phyloP scores from a whole-genome alignment of 768 basidiomycete species.

The Arthromyces matolae region DNA sequence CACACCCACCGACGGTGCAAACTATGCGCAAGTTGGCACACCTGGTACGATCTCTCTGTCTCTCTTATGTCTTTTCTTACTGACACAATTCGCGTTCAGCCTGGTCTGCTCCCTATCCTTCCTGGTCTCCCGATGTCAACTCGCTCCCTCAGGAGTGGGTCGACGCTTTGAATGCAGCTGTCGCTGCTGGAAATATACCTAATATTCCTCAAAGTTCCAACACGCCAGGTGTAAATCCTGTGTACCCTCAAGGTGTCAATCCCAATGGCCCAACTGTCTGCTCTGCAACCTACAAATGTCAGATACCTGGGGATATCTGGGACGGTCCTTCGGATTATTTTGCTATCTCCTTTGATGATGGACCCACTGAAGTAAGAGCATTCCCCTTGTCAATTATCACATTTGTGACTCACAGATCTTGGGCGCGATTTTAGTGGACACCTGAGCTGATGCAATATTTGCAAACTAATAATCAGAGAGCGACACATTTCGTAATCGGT shows the following conservation, averaged over 20 bases:
- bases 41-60: slow-evolving; percentile 36
- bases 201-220: slow-evolving; percentile 50
- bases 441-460: slow-evolving; percentile 62
- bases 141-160: slow-evolving; percentile 67
- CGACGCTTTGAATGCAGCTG: slow-evolving; percentile 64
- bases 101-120: slow-evolving; percentile 64
- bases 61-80: background rate
- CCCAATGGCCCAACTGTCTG: slow-evolving; percentile 56
- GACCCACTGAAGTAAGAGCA: slow-evolving; percentile 49
- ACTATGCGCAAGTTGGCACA: slow-evolving; percentile 57
- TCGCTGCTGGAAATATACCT: slow-evolving; percentile 70
- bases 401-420: slow-evolving; percentile 7
- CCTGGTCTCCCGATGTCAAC: slow-evolving; percentile 40
- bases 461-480: slow-evolving; percentile 54
- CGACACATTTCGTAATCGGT: slow-evolving; percentile 91
- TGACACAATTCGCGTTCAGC: slow-evolving; percentile 28
- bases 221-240: slow-evolving; percentile 33
- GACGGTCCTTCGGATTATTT: slow-evolving; percentile 71
- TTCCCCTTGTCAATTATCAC: background rate
- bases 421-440: slow-evolving; percentile 30
- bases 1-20: slow-evolving; percentile 40
- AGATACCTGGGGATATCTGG: slow-evolving; percentile 59
- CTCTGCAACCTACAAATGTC: slow-evolving; percentile 73
- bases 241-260: slow-evolving; percentile 43
- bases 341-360: slow-evolving; percentile 76